These are phyloP conservation scores for Clavispora santaluciae DNA, from an alignment of 805 yeast species.

Conservation along the genomic window DNA sequence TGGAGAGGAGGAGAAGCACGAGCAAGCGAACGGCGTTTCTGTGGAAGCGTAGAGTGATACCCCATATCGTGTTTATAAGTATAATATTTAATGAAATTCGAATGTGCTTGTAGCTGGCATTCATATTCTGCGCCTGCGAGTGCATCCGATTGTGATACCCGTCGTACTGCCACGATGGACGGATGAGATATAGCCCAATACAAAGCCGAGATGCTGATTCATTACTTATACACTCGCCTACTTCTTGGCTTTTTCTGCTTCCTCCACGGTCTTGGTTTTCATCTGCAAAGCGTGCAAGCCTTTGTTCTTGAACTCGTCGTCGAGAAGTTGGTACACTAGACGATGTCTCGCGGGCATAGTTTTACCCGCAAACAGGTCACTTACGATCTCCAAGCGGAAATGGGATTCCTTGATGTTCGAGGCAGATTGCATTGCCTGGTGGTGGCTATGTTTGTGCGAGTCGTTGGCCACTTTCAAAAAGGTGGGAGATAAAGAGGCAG, in stretches of 20 bases:
- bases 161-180: no score
- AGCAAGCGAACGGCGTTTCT: background rate
- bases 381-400: slow-evolving; percentile 69
- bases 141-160: no score
- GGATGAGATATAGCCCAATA: no score
- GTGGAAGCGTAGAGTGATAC: background rate
- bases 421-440: slow-evolving; percentile 74
- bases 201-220: no score
- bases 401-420: slow-evolving; percentile 74
- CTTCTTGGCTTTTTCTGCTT: slow-evolving; percentile 20
- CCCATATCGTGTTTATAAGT: background rate
- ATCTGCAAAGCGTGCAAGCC: slow-evolving; percentile 89
- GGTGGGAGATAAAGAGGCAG: slow-evolving; percentile 39
- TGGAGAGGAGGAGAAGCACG: background rate
- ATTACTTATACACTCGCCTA: background rate
- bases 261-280: slow-evolving; percentile 70
- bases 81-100: background rate
- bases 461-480: slow-evolving; percentile 63
- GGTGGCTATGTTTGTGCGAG: slow-evolving; percentile 84
- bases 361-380: slow-evolving; percentile 62
- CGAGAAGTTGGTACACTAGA: slow-evolving; percentile 59
- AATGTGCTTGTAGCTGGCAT: no score
- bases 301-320: slow-evolving; percentile 62
- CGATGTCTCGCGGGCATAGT: slow-evolving; percentile 74
- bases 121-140: no score